Base-by-base conservation (phyloP, 768 basidiomycete genomes). In the Auriscalpium orientale region DNA sequence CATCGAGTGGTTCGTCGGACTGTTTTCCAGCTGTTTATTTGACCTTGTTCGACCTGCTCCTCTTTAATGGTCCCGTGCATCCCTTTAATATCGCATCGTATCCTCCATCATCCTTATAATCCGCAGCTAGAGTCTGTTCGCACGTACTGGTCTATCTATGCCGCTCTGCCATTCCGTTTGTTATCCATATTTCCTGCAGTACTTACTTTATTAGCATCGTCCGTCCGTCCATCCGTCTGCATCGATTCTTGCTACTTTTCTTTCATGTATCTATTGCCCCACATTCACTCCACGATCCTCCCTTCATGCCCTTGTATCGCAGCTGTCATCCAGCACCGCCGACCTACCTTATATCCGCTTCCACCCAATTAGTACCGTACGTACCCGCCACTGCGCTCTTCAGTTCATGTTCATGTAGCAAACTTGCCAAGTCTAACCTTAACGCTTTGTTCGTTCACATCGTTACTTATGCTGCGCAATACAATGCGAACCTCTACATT, bases 221-320 rank as follows among this genome's bases (percentile, higher is more conserved):
- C 33, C 11, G 28, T 34, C 16, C 20, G 20, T 51, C 50, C 50
- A 7, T 38, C 16, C 16, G 20, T n/a, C 22, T 49, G 48, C 48
- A 49, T 38, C 50, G 12, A 22, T 13, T 33, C 37, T 38, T 51
- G 18, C 50, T 35, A 11, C 33, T 38, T 35, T 51, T n/a, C 37
- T 51, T 51, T 34, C 43, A 43, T 43, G 40, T 43, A 43, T 43
- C 58, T 54, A 55, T 57, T 51, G 46, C 51, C 50, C 21, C 36
- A 44, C 43, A 46, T 60, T 54, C 34, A 49, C 47, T 21, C 46
- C 51, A 37, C 47, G 13, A 36, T 44, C 46, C 53, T 34, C 22
- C 37, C 34, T 51, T 36, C 49, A 60, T 54, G 53, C 43, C 43
- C 40, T 43, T 43, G 40, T 58, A 58, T 46, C 51, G 51, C 55